Evolutionary conservation across 495 filamentous ascomycete species (phyloP).

Genomic region (Annulohypoxylon bovei): DNA sequence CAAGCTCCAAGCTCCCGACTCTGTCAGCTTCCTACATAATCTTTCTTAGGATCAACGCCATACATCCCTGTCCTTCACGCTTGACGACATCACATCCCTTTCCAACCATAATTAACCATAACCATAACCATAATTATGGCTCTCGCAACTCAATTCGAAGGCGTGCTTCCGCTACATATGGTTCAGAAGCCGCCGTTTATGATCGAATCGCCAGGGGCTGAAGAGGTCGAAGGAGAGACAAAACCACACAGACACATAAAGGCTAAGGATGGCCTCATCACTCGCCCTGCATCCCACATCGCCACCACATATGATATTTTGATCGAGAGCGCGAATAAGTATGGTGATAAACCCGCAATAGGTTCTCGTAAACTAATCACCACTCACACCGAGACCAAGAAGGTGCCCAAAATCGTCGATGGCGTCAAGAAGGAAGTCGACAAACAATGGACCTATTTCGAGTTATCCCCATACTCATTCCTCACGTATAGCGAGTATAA

Average conservation of each 20-base stretch:
- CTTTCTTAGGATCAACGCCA: slow-evolving; percentile 4
- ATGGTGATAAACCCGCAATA: slow-evolving; percentile 65
- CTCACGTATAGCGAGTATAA: slow-evolving; percentile 71
- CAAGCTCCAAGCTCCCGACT: slow-evolving; percentile 1
- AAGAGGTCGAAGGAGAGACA: slow-evolving; percentile 68
- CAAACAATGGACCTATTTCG: slow-evolving; percentile 75
- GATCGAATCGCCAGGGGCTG: slow-evolving; percentile 60
- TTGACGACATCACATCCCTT: slow-evolving; percentile 1
- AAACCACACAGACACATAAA: slow-evolving; percentile 67
- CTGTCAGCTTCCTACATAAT: not conserved
- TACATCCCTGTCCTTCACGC: slow-evolving; percentile 18
- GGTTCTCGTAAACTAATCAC: slow-evolving; percentile 67
- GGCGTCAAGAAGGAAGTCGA: slow-evolving; percentile 68
- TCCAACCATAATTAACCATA: not conserved
- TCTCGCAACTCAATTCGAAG: slow-evolving; percentile 45
- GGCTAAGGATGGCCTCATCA: slow-evolving; percentile 61
- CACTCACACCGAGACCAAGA: slow-evolving; percentile 70
- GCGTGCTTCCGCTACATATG: slow-evolving; percentile 54
- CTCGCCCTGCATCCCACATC: slow-evolving; percentile 61
- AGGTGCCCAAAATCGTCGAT: slow-evolving; percentile 73
- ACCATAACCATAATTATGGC: slow-evolving; percentile 48
- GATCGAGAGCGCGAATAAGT: slow-evolving; percentile 60
- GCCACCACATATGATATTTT: slow-evolving; percentile 69
- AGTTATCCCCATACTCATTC: slow-evolving; percentile 68
- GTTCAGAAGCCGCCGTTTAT: slow-evolving; percentile 64